phyloP scores from a whole-genome alignment of 768 basidiomycete species.

The Suillus subluteus region DNA sequence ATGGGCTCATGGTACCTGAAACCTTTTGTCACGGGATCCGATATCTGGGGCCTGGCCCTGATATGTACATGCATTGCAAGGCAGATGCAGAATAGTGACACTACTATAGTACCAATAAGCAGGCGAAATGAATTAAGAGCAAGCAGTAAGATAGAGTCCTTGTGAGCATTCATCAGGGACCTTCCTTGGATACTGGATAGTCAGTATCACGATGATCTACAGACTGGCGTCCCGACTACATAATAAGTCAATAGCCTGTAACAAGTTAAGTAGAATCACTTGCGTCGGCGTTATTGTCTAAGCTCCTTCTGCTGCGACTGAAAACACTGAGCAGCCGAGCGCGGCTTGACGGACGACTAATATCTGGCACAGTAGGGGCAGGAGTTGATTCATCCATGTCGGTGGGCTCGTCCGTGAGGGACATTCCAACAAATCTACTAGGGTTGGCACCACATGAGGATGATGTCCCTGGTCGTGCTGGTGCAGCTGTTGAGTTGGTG shows the following conservation, averaged over 20 bases:
- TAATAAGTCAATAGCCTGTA: not conserved
- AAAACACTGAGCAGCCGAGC: constrained; percentile 36
- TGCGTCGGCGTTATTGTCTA: constrained; percentile 8
- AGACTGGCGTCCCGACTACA: not conserved
- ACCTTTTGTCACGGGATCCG: not conserved
- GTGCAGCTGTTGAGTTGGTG: constrained; percentile 19
- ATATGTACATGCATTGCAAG: not conserved
- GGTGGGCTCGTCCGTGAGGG: constrained; percentile 48
- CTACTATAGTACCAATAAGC: not conserved
- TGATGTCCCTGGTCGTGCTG: constrained; percentile 20
- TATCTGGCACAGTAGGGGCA: constrained; percentile 16
- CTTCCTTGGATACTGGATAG: not conserved
- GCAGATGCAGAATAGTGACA: not conserved
- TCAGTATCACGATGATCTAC: not conserved
- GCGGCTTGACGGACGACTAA: constrained; percentile 29
- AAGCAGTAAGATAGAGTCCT: not conserved
- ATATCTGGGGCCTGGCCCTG: not conserved
- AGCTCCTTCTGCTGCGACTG: constrained; percentile 24
- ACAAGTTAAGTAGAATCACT: constrained; percentile 17
- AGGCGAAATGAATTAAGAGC: not conserved
- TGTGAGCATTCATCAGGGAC: not conserved
- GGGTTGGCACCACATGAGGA: constrained; percentile 24
- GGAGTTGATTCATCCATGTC: constrained; percentile 25
- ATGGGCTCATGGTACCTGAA: too few species aligned
- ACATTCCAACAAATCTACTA: constrained; percentile 29